A percentile compares a stretch with the other conserved stretches of the same genome.
Evolutionary conservation across 257 asterid genomes (phyloP).

Genomic region (Verbascum thapsus): DNA sequence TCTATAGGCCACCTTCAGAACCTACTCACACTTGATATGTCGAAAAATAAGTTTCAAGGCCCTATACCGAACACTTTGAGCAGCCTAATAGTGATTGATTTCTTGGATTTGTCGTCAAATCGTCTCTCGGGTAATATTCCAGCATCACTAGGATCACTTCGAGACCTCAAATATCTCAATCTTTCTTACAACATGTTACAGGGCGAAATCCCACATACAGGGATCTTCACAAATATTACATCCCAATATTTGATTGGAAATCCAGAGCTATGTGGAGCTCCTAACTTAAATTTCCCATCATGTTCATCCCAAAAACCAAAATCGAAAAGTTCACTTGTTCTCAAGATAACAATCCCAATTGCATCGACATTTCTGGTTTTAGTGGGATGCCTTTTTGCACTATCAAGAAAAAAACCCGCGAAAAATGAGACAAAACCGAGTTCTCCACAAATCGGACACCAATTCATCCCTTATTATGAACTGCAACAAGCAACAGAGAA

Average conservation of each 20-base stretch:
- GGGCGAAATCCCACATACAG: slow-evolving; percentile 40
- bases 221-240: slow-evolving; percentile 35
- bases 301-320: slow-evolving; percentile 28
- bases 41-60: slow-evolving; percentile 41
- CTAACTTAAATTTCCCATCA: slow-evolving; percentile 21
- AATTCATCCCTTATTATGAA: slow-evolving; percentile 30
- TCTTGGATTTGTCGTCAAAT: slow-evolving; percentile 40
- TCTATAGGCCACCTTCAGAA: slow-evolving; percentile 36
- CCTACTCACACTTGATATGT: slow-evolving; percentile 35
- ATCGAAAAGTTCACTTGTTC: slow-evolving; percentile 17
- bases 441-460: slow-evolving; percentile 20
- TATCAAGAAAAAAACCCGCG: slow-evolving; percentile 25
- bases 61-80: slow-evolving; percentile 35
- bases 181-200: slow-evolving; percentile 43
- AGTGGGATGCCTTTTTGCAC: slow-evolving; percentile 13
- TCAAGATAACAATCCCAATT: slow-evolving; percentile 35
- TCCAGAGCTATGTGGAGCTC: slow-evolving; percentile 38
- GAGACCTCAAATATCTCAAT: slow-evolving; percentile 39
- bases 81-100: slow-evolving; percentile 35
- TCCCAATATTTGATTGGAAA: slow-evolving; percentile 39
- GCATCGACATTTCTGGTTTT: slow-evolving; percentile 20
- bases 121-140: slow-evolving; percentile 40
- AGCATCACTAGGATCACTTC: slow-evolving; percentile 37
- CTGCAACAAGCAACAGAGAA: slow-evolving; percentile 36
- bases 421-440: slow-evolving; percentile 7